These are phyloP conservation scores for Tylopilus plumbeoviolaceoides DNA, from an alignment of 768 basidiomycete genomes.

Conservation along the genomic window DNA sequence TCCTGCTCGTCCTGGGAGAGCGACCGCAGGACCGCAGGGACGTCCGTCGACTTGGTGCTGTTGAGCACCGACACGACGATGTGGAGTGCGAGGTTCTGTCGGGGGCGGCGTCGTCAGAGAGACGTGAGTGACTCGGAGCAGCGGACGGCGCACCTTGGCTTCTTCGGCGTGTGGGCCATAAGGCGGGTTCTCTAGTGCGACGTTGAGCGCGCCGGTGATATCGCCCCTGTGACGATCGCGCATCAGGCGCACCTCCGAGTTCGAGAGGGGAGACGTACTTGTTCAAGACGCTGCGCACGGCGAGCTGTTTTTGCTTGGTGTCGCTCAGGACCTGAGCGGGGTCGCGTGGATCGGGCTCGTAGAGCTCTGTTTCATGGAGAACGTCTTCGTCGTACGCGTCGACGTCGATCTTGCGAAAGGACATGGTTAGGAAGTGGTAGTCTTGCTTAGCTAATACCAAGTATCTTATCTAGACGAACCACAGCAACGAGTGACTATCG, in stretches of 20 bases:
- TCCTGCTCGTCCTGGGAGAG: constrained; percentile 78
- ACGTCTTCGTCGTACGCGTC: constrained; percentile 92
- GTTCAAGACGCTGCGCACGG: constrained; percentile 69
- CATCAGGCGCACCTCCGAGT: background rate
- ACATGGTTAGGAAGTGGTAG: constrained; percentile 35
- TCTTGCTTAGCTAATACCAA: constrained; percentile 3
- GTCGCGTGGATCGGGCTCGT: constrained; percentile 78
- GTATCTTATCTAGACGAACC: constrained; percentile 1
- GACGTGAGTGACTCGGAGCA: too few species aligned
- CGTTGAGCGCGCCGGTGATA: constrained; percentile 63
- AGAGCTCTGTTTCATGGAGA: constrained; percentile 79
- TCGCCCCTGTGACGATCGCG: constrained; percentile 55
- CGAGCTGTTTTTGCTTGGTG: constrained; percentile 66
- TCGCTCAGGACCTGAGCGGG: constrained; percentile 71
- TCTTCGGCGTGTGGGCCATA: constrained; percentile 85
- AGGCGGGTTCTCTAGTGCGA: constrained; percentile 76
- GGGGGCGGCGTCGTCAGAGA: too few species aligned
- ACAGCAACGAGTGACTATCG: too few species aligned
- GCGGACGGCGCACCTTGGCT: constrained; percentile 78
- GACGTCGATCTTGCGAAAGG: constrained; percentile 92
- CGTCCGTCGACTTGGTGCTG: constrained; percentile 88
- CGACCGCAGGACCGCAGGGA: constrained; percentile 66
- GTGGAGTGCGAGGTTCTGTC: constrained; percentile 74
- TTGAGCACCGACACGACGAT: constrained; percentile 86
- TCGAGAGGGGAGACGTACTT: constrained; percentile 46